Evolutionary conservation across 768 basidiomycete species (phyloP), one percentile per base, ranked within the genome.

Genomic region (Punctularia strigosozonata): DNA sequence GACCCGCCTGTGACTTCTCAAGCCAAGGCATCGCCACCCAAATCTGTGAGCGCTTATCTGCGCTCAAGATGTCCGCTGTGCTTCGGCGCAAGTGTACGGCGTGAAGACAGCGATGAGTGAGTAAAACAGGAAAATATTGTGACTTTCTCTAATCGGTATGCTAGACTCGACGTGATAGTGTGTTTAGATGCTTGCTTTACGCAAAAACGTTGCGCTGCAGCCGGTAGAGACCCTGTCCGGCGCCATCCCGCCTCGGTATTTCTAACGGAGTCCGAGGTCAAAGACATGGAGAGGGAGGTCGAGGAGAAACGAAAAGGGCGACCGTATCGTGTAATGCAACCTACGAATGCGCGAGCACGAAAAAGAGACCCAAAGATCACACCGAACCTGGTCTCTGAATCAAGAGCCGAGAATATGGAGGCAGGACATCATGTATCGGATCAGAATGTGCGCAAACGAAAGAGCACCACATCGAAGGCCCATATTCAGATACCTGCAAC

Each of bases 111-210:
- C 42, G 41, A 39, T 30, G 37, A 41, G 42, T 40, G 25, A 25
- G 50, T 45, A 3, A 15, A 38, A 45, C 23, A 10, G 22, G 32
- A 15, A 31, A 4, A 13, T 36, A 15, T 19, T 26, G 7, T 32
- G 13, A 20, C 19, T 15, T 25, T 36, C 33, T 31, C n/a, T n/a
- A n/a, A n/a, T n/a, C n/a, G 19, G 14, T 37, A 35, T 30, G 39
- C 2, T 23, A 54, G 53, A 8, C 37, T 41, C 28, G 54, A 60
- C 45, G 38, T 49, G 7, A 45, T 59, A 21, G 53, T 59, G 2
- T 60, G 56, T 34, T n/a, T 56, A 10, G 61, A 63, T 45, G 54
- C 50, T 1, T 57, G 55, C 42, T 61, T 64, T 32, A 57, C 50
- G 18, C 61, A 64, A 37, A 60, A 61, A 38, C 15, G 25, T 10